These are phyloP conservation scores for Penicillium sp. DNA, from an alignment of 2,329 filamentous ascomycete genomes.

Conservation along the genomic window DNA sequence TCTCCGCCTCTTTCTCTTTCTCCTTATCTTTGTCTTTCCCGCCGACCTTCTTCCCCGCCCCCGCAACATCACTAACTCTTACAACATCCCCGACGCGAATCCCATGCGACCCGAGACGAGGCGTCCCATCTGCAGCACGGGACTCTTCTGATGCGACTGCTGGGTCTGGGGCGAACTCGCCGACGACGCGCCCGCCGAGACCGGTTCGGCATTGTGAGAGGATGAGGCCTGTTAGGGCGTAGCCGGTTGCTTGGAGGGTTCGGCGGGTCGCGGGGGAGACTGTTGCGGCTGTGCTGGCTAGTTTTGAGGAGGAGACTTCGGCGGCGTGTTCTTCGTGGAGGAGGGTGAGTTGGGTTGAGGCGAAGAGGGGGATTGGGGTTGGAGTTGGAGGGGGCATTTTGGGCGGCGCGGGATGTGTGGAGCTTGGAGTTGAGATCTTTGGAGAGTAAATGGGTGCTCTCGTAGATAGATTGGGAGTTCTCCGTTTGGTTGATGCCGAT, in stretches of 20 bases:
- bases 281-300: conserved; percentile 42
- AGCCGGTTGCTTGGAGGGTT: conserved; percentile 44
- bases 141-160: conserved; percentile 58
- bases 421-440: neutral
- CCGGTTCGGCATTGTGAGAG: conserved; percentile 79
- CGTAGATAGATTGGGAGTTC: neutral
- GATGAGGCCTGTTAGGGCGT: conserved; percentile 54
- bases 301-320: conserved; percentile 45
- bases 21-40: conserved; percentile 39
- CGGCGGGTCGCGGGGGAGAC: conserved; percentile 46
- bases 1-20: conserved; percentile 32
- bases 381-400: conserved; percentile 18
- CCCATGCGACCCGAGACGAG: conserved; percentile 47
- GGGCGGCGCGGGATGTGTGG: neutral
- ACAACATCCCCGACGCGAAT: conserved; percentile 52
- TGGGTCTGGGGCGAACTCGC: conserved; percentile 74
- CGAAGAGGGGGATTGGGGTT: conserved; percentile 44
- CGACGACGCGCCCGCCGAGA: conserved; percentile 82
- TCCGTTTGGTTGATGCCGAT: neutral
- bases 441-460: too few species aligned
- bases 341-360: conserved; percentile 44
- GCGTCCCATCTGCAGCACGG: conserved; percentile 38
- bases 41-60: conserved; percentile 25
- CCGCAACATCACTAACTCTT: conserved; percentile 41
- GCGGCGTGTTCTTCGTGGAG: conserved; percentile 47